A percentile compares a stretch with the other conserved stretches of the same genome.
phyloP scores from a whole-genome alignment of 805 yeast genomes.

The Maudiozyma turicensis region DNA sequence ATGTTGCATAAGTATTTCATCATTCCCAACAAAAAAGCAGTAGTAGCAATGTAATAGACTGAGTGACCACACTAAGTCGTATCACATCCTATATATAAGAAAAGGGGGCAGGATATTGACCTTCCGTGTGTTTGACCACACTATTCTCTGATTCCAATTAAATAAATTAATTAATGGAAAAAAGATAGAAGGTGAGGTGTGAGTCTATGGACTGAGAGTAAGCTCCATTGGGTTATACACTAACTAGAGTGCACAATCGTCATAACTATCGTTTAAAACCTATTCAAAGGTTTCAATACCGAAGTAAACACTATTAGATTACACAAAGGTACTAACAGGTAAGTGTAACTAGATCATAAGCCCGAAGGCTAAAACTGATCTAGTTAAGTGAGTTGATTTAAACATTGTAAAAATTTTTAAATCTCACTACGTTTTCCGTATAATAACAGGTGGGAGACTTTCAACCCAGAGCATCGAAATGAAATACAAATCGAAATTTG shows the following conservation, averaged over 20 bases:
- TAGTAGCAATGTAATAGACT: neutral
- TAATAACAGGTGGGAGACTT: conserved; percentile 69
- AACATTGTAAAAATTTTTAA: conserved; percentile 29
- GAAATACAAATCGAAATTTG: conserved; percentile 9
- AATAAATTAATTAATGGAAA: neutral
- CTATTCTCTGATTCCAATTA: neutral
- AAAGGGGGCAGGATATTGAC: neutral
- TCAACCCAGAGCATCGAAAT: conserved; percentile 59
- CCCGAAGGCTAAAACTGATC: neutral
- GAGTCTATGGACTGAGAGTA: conserved; percentile 62
- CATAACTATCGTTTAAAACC: conserved; percentile 65
- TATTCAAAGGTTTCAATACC: conserved; percentile 46
- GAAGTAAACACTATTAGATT: conserved; percentile 31
- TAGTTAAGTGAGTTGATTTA: conserved; percentile 30
- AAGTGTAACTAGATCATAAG: conserved; percentile 3
- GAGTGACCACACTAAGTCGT: neutral
- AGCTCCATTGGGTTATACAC: conserved; percentile 74
- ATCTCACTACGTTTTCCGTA: conserved; percentile 55
- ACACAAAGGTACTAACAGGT: conserved; percentile 3
- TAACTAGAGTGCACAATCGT: conserved; percentile 40
- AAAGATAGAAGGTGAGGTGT: conserved; percentile 9
- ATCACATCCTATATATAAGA: neutral
- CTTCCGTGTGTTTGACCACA: neutral
- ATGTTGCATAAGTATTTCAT: conserved; percentile 74
- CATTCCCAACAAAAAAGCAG: conserved; percentile 29